phyloP scores from a whole-genome alignment of 139 green algal species.

The Mesotaenium endlicherianum region DNA sequence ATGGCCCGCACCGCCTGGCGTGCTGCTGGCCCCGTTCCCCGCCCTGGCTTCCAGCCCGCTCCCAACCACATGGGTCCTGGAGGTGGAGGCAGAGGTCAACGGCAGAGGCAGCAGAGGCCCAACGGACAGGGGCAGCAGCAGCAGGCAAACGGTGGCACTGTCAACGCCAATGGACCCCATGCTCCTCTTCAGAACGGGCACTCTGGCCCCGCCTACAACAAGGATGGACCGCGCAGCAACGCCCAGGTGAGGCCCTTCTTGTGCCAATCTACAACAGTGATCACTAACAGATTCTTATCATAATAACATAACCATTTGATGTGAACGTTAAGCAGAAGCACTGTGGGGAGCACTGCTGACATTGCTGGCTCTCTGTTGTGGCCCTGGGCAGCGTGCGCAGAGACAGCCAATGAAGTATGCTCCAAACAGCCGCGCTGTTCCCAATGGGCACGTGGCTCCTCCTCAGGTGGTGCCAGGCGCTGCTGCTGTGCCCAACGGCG shows the following conservation, averaged over 20 bases:
- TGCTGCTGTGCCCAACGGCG: not conserved
- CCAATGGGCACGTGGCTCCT: not conserved
- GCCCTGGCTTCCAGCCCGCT: conserved; percentile 28
- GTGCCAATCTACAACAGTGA: no score
- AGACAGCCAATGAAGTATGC: not conserved
- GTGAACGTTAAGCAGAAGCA: no score
- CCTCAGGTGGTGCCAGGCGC: not conserved
- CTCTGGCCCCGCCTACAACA: no score
- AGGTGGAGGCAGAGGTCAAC: conserved; percentile 1
- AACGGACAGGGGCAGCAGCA: conserved; percentile 1
- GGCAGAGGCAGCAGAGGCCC: conserved; percentile 13
- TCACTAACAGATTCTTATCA: no score
- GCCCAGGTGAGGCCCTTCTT: no score
- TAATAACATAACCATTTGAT: no score
- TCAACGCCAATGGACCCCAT: no score
- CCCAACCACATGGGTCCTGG: not conserved
- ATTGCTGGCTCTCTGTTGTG: not conserved
- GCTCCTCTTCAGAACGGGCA: no score
- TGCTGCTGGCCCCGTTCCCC: conserved; percentile 2
- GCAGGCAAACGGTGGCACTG: no score
- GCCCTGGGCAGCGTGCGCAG: not conserved
- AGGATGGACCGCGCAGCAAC: no score
- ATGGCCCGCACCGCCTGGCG: conserved; percentile 29
- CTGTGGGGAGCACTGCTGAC: no score
- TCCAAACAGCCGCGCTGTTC: not conserved